phyloP scores from a whole-genome alignment of 2,329 filamentous ascomycete genomes.

The Elsinoe australis region DNA sequence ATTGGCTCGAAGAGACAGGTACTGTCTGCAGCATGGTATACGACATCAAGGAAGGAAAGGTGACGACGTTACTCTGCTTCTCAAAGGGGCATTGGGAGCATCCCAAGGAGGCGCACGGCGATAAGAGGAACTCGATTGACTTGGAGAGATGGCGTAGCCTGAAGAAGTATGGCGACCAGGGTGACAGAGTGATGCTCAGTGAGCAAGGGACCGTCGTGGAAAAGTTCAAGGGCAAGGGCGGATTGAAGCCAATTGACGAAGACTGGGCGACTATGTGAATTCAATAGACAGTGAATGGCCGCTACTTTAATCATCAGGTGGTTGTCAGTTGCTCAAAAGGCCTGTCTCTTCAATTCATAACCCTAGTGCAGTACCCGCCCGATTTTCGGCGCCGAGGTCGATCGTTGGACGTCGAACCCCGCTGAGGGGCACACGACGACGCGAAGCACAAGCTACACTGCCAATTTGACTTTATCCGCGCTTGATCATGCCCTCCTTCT shows the following conservation, averaged over 20 bases:
- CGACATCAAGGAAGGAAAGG: slow-evolving; percentile 43
- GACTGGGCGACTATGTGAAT: slow-evolving; percentile 28
- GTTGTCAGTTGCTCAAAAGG: no score
- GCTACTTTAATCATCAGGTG: no score
- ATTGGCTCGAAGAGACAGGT: slow-evolving; percentile 55
- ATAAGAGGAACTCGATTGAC: slow-evolving; percentile 47
- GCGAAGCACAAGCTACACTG: no score
- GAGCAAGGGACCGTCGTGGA: slow-evolving; percentile 49
- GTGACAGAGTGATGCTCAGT: slow-evolving; percentile 44
- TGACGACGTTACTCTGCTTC: slow-evolving; percentile 49
- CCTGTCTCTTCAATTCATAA: no score
- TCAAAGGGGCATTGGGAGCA: slow-evolving; percentile 50
- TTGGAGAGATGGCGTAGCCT: slow-evolving; percentile 46
- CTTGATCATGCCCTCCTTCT: not conserved
- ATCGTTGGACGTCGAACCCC: not conserved
- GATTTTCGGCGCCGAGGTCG: no score
- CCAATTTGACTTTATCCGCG: slow-evolving; percentile 5
- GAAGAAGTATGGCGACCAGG: slow-evolving; percentile 44
- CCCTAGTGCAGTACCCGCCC: not conserved
- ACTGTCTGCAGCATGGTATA: slow-evolving; percentile 51
- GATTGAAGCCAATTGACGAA: slow-evolving; percentile 41
- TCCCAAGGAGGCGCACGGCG: slow-evolving; percentile 44
- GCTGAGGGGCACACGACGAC: slow-evolving; percentile 2
- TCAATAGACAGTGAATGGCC: not conserved
- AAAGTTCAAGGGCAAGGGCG: slow-evolving; percentile 44